Evolutionary conservation across 345 rosid genomes (phyloP), one percentile per base, ranked within the genome.

Genomic region (Lepidium africanum): DNA sequence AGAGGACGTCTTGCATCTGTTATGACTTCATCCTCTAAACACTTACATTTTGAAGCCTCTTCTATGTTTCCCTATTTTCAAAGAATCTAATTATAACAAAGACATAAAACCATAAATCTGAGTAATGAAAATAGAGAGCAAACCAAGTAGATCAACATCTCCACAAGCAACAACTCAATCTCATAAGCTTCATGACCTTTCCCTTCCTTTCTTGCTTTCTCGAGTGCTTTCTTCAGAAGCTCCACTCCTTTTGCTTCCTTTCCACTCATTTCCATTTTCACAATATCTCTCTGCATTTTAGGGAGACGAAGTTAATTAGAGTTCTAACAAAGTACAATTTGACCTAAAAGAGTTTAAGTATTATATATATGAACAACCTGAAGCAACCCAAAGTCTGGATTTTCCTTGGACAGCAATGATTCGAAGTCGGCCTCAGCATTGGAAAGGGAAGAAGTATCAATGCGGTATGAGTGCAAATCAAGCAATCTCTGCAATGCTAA

Each of bases 141-240:
- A 51, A 86, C 91, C 89, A 81, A 73, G 82, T 86, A 88, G 61
- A 86, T 86, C 53, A 74, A 68, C 85, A 84, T 64, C 79, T 88
- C 94, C 8, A 75, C 84, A 38, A 84, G 84, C 76, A 86, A 53
- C 89, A 84, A 84, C 43, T 80, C 85, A 69, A 81, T 67, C 73
- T 86, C 91, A 58, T 84, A 88, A 49, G 78, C 83, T 65, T 84
- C 91, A 43, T 80, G 91, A 13, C 67, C 39, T 70, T 47, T 77
- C 6, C 48, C 57, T 39, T 73, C 56, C 6, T 3, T 7, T 51
- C 7, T 45, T 27, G 84, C 81, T 46, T 49, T 69, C 67, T 63
- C 11, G 60, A 77, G 45, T 55, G 77, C 83, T 6, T 47, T 65
- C 48, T 67, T 60, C 0, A 81, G 72, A 42, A 65, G 59, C 69